Conservation (phyloP, 352 stramenopile species). For the Saprolegnia diclina region DNA sequence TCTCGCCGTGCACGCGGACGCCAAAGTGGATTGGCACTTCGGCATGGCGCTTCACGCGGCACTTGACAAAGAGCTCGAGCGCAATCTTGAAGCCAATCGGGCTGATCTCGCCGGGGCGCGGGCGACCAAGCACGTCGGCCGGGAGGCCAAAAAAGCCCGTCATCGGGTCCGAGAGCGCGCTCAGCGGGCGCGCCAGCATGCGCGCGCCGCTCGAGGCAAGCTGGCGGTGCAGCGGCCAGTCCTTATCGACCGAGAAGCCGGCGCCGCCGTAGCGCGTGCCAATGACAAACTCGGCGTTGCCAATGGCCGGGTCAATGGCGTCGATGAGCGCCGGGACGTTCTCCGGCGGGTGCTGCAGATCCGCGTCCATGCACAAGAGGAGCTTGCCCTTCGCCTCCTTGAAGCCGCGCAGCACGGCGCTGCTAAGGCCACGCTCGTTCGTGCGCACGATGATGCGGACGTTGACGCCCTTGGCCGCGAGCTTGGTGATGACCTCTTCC, state of each 20-base stretch:
- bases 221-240: slow-evolving; percentile 32
- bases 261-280: slow-evolving; percentile 33
- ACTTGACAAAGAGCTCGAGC: slow-evolving; percentile 39
- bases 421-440: slow-evolving; percentile 24
- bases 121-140: slow-evolving; percentile 28
- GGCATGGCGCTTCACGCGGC: slow-evolving; percentile 28
- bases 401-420: slow-evolving; percentile 26
- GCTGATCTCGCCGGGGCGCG: slow-evolving; percentile 28
- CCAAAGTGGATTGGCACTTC: slow-evolving; percentile 41
- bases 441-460: slow-evolving; percentile 25
- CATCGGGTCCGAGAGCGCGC: slow-evolving; percentile 36
- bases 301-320: slow-evolving; percentile 29
- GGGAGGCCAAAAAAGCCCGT: slow-evolving; percentile 36
- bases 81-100: slow-evolving; percentile 39
- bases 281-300: slow-evolving; percentile 35
- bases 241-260: slow-evolving; percentile 30
- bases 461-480: slow-evolving; percentile 21
- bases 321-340: slow-evolving; percentile 31
- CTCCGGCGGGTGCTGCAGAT: slow-evolving; percentile 40
- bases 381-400: slow-evolving; percentile 20
- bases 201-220: slow-evolving; percentile 35
- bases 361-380: slow-evolving; percentile 36
- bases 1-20: slow-evolving; percentile 35
- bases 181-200: slow-evolving; percentile 33
- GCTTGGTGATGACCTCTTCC: slow-evolving; percentile 24